Conservation (phyloP, 768 basidiomycete genomes). For the Tricholoma terreum region DNA sequence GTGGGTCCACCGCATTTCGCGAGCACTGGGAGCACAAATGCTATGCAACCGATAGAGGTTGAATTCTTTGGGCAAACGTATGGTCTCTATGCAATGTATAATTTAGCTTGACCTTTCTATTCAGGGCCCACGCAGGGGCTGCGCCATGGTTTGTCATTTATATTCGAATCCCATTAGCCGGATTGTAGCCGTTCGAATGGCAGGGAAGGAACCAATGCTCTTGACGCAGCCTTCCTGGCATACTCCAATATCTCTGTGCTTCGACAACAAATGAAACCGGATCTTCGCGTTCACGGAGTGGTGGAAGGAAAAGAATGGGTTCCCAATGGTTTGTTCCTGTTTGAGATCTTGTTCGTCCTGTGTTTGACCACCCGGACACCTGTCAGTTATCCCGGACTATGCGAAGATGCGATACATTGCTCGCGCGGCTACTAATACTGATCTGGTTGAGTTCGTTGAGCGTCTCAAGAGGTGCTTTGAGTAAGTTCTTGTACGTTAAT, state of each 20-base stretch:
- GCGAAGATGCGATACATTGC: slow-evolving; percentile 71
- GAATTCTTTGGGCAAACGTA: slow-evolving; percentile 78
- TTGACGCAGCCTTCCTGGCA: slow-evolving; percentile 85
- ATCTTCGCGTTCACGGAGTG: slow-evolving; percentile 75
- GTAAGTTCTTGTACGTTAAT: slow-evolving; percentile 37
- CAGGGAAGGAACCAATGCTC: slow-evolving; percentile 80
- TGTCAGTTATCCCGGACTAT: slow-evolving; percentile 79
- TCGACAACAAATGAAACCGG: slow-evolving; percentile 84
- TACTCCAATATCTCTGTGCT: slow-evolving; percentile 77
- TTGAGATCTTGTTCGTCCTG: not conserved
- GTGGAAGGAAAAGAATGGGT: slow-evolving; percentile 67
- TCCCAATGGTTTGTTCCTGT: slow-evolving; percentile 57
- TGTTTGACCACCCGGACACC: not conserved
- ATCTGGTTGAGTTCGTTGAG: slow-evolving; percentile 50
- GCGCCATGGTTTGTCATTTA: slow-evolving; percentile 58
- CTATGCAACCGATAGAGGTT: slow-evolving; percentile 62
- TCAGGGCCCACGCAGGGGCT: slow-evolving; percentile 74
- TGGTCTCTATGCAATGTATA: slow-evolving; percentile 17
- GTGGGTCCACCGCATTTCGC: slow-evolving; percentile 51
- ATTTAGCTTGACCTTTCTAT: slow-evolving; percentile 8
- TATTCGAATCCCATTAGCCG: not conserved
- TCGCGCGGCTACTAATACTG: slow-evolving; percentile 61
- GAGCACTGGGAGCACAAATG: slow-evolving; percentile 52
- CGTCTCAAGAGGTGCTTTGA: slow-evolving; percentile 69
- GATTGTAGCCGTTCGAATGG: slow-evolving; percentile 1